Evolutionary conservation across 2,329 filamentous ascomycete species (phyloP).

Genomic region (Colletotrichum incanum): DNA sequence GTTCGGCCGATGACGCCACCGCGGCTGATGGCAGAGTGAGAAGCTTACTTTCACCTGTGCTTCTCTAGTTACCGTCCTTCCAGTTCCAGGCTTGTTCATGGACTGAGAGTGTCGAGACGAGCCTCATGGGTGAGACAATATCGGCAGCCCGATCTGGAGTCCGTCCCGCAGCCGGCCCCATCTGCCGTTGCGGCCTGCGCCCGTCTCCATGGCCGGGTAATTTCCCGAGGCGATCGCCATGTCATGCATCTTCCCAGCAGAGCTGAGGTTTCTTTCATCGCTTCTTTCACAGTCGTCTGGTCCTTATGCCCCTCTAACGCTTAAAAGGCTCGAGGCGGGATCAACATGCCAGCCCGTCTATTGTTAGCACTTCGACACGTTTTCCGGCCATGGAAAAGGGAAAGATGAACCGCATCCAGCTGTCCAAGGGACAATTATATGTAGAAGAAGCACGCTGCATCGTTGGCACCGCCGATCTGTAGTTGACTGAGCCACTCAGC

Average conservation of each 20-base stretch:
- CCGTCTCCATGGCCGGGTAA: slow-evolving; percentile 9
- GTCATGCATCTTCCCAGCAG: slow-evolving; percentile 18
- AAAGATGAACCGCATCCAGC: slow-evolving; percentile 3
- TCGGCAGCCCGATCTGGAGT: slow-evolving; percentile 34
- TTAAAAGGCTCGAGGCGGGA: neutral
- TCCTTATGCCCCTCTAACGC: neutral
- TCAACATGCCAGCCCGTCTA: neutral
- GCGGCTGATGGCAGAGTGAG: slow-evolving; percentile 13
- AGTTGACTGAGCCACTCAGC: slow-evolving; percentile 24
- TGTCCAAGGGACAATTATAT: neutral
- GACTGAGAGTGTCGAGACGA: neutral
- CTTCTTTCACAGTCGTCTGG: neutral
- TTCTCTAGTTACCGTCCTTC: neutral
- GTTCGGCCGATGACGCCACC: slow-evolving; percentile 30
- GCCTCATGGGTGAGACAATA: slow-evolving; percentile 33
- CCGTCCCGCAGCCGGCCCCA: slow-evolving; percentile 7
- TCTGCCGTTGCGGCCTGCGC: slow-evolving; percentile 19
- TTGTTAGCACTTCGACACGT: slow-evolving; percentile 3
- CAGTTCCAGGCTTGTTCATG: neutral
- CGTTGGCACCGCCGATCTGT: slow-evolving; percentile 19
- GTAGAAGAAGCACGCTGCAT: neutral
- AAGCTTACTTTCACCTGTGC: slow-evolving; percentile 26
- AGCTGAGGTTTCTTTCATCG: slow-evolving; percentile 15
- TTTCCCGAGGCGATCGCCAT: slow-evolving; percentile 11
- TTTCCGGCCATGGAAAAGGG: neutral